A percentile compares a stretch with the other conserved stretches of the same genome.
Conservation (phyloP, 768 basidiomycete genomes). For the Rhizopogon rudus region DNA sequence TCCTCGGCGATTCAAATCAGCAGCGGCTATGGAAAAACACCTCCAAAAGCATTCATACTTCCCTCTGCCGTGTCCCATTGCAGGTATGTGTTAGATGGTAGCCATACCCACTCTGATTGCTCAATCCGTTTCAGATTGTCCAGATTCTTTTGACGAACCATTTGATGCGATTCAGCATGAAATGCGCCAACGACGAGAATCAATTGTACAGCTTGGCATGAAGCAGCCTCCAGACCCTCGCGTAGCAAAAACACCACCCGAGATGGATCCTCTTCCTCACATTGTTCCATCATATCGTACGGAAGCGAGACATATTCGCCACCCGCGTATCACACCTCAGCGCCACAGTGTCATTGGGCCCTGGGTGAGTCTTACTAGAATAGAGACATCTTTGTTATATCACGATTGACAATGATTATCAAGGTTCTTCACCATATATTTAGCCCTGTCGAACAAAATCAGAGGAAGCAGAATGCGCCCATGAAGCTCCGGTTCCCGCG, state of each 20-base stretch:
- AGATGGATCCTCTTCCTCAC: conserved; percentile 35
- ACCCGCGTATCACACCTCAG: conserved; percentile 42
- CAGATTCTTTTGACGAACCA: conserved; percentile 41
- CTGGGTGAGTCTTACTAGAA: conserved; percentile 39
- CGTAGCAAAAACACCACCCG: conserved; percentile 24
- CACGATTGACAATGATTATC: conserved; percentile 1
- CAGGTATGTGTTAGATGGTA: conserved; percentile 34
- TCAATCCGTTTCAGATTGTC: conserved; percentile 41
- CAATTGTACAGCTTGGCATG: conserved; percentile 6
- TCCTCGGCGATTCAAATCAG: conserved; percentile 34
- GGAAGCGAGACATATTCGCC: conserved; percentile 37
- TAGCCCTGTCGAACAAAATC: conserved; percentile 29
- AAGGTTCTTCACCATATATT: conserved; percentile 45
- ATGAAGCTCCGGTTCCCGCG: conserved; percentile 27
- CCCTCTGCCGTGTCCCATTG: conserved; percentile 24
- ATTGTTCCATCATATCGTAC: conserved; percentile 48
- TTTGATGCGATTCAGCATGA: conserved; percentile 47
- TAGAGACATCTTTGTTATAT: conserved; percentile 1
- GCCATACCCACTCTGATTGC: not conserved
- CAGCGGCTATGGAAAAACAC: conserved; percentile 40
- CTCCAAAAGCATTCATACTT: conserved; percentile 41
- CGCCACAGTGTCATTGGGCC: conserved; percentile 47
- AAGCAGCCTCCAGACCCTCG: conserved; percentile 31
- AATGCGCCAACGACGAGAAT: conserved; percentile 26
- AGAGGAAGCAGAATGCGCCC: conserved; percentile 40